A percentile compares a stretch with the other conserved stretches of the same genome.
phyloP scores from a whole-genome alignment of 2,329 filamentous ascomycete genomes.

The Phaeophleospora eucalypticola region DNA sequence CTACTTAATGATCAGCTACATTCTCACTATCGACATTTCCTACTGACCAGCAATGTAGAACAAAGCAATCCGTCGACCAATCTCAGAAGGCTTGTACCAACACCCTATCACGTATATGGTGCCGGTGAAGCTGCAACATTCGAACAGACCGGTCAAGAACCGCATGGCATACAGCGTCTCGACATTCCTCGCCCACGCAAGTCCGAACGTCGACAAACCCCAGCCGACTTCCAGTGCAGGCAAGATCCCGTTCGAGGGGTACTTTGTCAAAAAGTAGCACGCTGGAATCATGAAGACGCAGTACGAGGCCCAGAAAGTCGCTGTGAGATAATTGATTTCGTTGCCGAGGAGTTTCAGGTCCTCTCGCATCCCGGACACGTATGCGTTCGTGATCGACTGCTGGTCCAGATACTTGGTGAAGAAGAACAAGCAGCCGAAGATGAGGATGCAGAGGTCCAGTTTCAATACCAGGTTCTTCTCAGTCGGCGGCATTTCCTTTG shows the following conservation, averaged over 20 bases:
- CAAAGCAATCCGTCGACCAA: no score
- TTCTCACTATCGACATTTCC: no score
- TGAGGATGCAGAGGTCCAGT: no score
- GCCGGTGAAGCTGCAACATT: slow-evolving; percentile 55
- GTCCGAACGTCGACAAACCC: slow-evolving; percentile 39
- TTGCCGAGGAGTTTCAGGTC: slow-evolving; percentile 37
- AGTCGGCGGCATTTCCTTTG: no score
- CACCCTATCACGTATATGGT: slow-evolving; percentile 58
- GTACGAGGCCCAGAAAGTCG: no score
- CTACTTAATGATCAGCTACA: slow-evolving; percentile 58
- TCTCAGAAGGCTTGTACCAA: slow-evolving; percentile 59
- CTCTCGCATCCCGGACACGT: slow-evolving; percentile 41
- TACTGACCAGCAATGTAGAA: no score
- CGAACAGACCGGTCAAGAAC: slow-evolving; percentile 48
- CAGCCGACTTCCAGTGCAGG: slow-evolving; percentile 40
- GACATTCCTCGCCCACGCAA: slow-evolving; percentile 37
- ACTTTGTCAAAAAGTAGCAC: no score
- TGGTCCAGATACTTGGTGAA: no score
- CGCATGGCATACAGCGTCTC: slow-evolving; percentile 39
- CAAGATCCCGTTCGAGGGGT: no score
- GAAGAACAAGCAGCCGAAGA: no score
- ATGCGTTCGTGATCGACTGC: slow-evolving; percentile 43
- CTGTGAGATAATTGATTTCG: slow-evolving; percentile 38
- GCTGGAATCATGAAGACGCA: no score
- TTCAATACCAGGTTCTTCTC: no score